Evolutionary conservation across 495 filamentous ascomycete species (phyloP), one percentile per base, ranked within the genome.

Genomic region (Patellaria atrata): DNA sequence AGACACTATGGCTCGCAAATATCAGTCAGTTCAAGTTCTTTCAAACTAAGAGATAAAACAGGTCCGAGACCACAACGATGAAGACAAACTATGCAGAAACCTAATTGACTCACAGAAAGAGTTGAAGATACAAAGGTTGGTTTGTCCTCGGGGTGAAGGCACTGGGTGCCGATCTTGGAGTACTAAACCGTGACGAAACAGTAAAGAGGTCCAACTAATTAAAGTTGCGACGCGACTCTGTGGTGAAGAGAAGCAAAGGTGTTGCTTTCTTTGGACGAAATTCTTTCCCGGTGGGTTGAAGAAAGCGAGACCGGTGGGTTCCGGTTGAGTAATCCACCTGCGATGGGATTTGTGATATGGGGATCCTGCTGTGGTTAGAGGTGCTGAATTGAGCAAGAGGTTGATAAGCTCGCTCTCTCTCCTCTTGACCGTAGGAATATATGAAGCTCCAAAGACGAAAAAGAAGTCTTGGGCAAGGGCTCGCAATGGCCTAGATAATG

Each of bases 171-270:
- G 11, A 19, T 6, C 7, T 8, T 11, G 14, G n/a, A 20, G n/a
- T 28, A 10, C 29, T 32, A 17, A 7, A 31, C n/a, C 7, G 14
- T n/a, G 19, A 25, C 22, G 16, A 8, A 17, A 6, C n/a, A n/a
- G 1, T 33, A 4, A 26, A 12, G 23, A 26, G 12, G 23, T 26
- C 23, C 8, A 26, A 51, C 55, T 58, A 56, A 37, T 50, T 26
- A 58, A 58, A 56, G 51, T 48, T 39, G 48, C 39, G 53, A 47
- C 45, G 47, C 41, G 43, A 30, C 34, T 22, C 22, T 20, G 22
- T 27, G 30, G 5, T 10, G 41, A 17, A 15, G 13, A 59, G 7
- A 6, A 29, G 22, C 15, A 21, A 23, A 21, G 24, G 19, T 29
- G 27, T 27, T 5, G 23, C 30, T 30, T 33, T 38, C 36, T 27